These are phyloP conservation scores for Mrakiaceae sp. DNA, from an alignment of 1,284 basidiomycete genomes.

Conservation along the genomic window DNA sequence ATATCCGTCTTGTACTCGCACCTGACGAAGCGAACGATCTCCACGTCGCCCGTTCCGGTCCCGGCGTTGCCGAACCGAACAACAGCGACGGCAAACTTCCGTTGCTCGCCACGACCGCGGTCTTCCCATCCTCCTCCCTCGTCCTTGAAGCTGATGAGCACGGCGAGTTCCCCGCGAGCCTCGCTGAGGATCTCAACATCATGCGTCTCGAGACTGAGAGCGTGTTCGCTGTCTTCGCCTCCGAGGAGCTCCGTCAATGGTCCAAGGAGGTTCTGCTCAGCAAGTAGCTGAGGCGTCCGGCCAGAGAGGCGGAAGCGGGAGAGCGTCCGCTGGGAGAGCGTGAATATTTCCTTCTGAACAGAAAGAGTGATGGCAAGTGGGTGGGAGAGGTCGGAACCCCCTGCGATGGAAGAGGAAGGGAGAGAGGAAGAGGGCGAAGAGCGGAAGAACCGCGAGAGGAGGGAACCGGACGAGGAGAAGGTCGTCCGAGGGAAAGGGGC, in stretches of 20 bases:
- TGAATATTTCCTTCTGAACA: constrained; percentile 20
- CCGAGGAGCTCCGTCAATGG: constrained; percentile 23
- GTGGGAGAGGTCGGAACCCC: constrained; percentile 3
- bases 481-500: constrained; percentile 27
- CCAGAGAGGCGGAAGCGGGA: constrained; percentile 10
- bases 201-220: constrained; percentile 25
- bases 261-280: constrained; percentile 28
- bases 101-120: background rate
- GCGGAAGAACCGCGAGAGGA: constrained; percentile 25
- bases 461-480: constrained; percentile 22
- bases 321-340: constrained; percentile 27
- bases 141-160: constrained; percentile 28
- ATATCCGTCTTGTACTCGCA: constrained; percentile 25
- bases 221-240: constrained; percentile 24
- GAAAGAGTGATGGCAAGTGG: background rate
- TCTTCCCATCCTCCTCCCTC: background rate
- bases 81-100: background rate
- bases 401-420: constrained; percentile 8
- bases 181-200: constrained; percentile 22
- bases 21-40: constrained; percentile 22
- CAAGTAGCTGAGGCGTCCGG: constrained; percentile 21
- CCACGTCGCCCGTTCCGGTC: background rate
- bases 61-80: background rate
- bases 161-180: constrained; percentile 24
- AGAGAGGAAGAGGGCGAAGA: constrained; percentile 20